Percentiles rank a stretch among this genome's conserved stretches.
Evolutionary conservation across 306 rosid species (phyloP).

Genomic region (Castanea sativa): DNA sequence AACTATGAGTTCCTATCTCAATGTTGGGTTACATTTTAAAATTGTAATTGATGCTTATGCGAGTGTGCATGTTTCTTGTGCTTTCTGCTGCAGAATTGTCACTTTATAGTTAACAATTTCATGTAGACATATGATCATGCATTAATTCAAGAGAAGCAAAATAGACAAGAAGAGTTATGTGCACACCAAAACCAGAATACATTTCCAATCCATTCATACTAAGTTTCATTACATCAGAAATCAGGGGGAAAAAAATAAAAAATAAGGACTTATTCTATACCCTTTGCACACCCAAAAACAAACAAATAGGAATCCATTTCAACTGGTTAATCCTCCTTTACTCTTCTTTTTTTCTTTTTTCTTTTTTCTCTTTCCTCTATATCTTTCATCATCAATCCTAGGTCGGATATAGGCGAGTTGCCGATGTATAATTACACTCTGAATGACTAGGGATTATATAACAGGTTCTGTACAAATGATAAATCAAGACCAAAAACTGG

Average conservation of each 20-base stretch:
- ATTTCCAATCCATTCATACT: conserved; percentile 69
- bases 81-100: conserved; percentile 6
- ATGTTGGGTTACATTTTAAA: neutral
- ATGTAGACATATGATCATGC: neutral
- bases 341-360: conserved; percentile 5
- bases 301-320: conserved; percentile 43
- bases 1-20: conserved; percentile 5
- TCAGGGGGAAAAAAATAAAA: conserved; percentile 29
- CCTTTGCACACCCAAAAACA: conserved; percentile 74
- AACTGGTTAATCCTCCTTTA: conserved; percentile 53
- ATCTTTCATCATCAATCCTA: conserved; percentile 55
- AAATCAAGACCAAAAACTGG: conserved; percentile 69
- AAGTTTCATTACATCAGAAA: conserved; percentile 75
- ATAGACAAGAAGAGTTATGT: conserved; percentile 33
- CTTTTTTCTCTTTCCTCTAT: conserved; percentile 33
- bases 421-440: conserved; percentile 83
- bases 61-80: conserved; percentile 7
- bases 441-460: conserved; percentile 50
- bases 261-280: conserved; percentile 54
- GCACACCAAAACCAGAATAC: conserved; percentile 88
- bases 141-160: conserved; percentile 20
- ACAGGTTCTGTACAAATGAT: conserved; percentile 69
- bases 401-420: conserved; percentile 58
- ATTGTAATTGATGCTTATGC: neutral
- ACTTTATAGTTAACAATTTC: neutral